Conservation (phyloP, 768 basidiomycete species). For the Suillus americanus region DNA sequence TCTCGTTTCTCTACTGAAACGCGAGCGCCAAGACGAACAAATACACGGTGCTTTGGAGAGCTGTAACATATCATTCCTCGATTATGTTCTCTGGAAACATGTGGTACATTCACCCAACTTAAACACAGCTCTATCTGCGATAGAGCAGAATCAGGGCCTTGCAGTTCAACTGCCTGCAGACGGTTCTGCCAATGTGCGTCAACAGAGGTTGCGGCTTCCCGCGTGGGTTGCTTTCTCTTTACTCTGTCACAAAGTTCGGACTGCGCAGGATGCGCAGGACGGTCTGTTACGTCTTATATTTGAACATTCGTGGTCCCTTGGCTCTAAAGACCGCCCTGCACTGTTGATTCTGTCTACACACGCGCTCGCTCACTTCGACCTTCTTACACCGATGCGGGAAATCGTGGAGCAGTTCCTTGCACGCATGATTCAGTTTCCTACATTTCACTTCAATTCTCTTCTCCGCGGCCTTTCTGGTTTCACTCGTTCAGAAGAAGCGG, state of each 20-base stretch:
- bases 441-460: constrained; percentile 50
- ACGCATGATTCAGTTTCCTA: constrained; percentile 16
- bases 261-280: constrained; percentile 43
- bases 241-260: constrained; percentile 45
- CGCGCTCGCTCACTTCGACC: constrained; percentile 49
- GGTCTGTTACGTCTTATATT: constrained; percentile 44
- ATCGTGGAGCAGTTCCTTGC: constrained; percentile 43
- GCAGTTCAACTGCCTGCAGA: not conserved
- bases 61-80: constrained; percentile 33
- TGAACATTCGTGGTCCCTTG: constrained; percentile 34
- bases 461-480: constrained; percentile 50
- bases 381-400: constrained; percentile 45
- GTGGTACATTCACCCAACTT: constrained; percentile 37
- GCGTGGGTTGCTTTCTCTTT: constrained; percentile 58
- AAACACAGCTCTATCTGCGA: constrained; percentile 25
- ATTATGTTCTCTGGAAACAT: constrained; percentile 41
- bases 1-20: constrained; percentile 36
- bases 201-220: constrained; percentile 30
- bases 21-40: constrained; percentile 5
- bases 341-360: constrained; percentile 47
- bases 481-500: constrained; percentile 37
- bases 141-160: constrained; percentile 15
- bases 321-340: constrained; percentile 37
- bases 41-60: constrained; percentile 28
- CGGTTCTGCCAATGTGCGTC: not conserved